Percentiles rank a stretch among this genome's conserved stretches.
phyloP scores from a whole-genome alignment of 2,329 filamentous ascomycete genomes.

The Penicillium sp. region DNA sequence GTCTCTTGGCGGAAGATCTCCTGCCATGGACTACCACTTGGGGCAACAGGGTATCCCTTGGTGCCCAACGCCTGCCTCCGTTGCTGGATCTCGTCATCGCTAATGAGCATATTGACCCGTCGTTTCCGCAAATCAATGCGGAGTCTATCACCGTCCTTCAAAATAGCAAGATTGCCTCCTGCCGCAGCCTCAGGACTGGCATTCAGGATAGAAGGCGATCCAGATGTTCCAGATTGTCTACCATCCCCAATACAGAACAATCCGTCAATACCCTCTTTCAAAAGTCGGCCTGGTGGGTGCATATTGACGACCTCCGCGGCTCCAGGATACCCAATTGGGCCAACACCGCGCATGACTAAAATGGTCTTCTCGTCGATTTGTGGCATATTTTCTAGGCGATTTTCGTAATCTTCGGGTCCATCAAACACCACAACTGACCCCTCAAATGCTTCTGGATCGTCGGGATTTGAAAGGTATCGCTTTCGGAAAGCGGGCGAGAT shows the following conservation, averaged over 20 bases:
- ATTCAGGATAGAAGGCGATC: slow-evolving; percentile 57
- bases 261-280: slow-evolving; percentile 48
- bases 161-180: slow-evolving; percentile 54
- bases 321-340: slow-evolving; percentile 52
- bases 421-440: slow-evolving; percentile 51
- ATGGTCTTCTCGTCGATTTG: slow-evolving; percentile 44
- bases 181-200: slow-evolving; percentile 56
- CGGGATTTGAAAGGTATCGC: slow-evolving; percentile 47
- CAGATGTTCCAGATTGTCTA: slow-evolving; percentile 56
- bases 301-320: slow-evolving; percentile 56
- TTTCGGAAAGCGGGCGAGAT: slow-evolving; percentile 49
- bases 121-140: slow-evolving; percentile 53
- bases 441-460: slow-evolving; percentile 52
- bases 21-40: slow-evolving; percentile 48
- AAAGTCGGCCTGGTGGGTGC: slow-evolving; percentile 48
- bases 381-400: slow-evolving; percentile 42
- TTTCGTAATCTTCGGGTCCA: slow-evolving; percentile 51
- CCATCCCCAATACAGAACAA: slow-evolving; percentile 56
- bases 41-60: neutral
- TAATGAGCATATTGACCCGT: slow-evolving; percentile 49
- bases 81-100: slow-evolving; percentile 38
- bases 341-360: slow-evolving; percentile 51
- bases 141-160: slow-evolving; percentile 51
- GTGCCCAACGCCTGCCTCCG: slow-evolving; percentile 24
- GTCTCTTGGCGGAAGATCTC: slow-evolving; percentile 51